phyloP scores from a whole-genome alignment of 148 eudicot genomes.

The Selenicereus undatus region DNA sequence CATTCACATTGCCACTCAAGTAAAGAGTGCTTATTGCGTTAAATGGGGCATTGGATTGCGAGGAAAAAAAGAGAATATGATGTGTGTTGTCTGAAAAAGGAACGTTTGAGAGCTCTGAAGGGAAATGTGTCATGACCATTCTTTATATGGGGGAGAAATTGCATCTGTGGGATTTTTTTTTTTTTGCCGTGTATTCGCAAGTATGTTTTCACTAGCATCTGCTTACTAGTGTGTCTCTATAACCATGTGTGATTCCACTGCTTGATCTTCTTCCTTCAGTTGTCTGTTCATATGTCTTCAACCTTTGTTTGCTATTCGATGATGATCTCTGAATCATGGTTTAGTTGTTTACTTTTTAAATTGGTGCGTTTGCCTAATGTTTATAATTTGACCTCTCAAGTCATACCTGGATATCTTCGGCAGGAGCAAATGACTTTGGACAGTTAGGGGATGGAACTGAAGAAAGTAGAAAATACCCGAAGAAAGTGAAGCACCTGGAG shows the following conservation, averaged over 20 bases:
- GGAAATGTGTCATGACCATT: neutral
- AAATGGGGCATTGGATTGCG: no score
- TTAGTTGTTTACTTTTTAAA: neutral
- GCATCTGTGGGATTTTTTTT: no score
- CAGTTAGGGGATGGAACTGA: slow-evolving; percentile 99
- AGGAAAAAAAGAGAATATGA: neutral
- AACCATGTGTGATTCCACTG: no score
- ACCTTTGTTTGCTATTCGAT: no score
- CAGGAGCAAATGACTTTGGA: slow-evolving; percentile 96
- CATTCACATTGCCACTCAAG: no score
- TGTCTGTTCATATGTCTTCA: no score
- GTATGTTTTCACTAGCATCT: neutral
- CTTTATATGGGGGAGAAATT: neutral
- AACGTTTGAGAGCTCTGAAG: neutral
- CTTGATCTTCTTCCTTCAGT: no score
- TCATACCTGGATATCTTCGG: slow-evolving; percentile 15
- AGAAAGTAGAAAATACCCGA: slow-evolving; percentile 64
- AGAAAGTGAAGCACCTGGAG: slow-evolving; percentile 65
- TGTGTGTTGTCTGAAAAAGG: neutral
- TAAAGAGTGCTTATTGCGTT: no score
- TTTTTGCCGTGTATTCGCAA: neutral
- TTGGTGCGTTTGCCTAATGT: neutral
- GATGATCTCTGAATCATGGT: neutral
- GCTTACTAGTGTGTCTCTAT: no score
- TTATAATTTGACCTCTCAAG: neutral